Conservation (phyloP, 306 rosid genomes). For the Carpinus fangiana region DNA sequence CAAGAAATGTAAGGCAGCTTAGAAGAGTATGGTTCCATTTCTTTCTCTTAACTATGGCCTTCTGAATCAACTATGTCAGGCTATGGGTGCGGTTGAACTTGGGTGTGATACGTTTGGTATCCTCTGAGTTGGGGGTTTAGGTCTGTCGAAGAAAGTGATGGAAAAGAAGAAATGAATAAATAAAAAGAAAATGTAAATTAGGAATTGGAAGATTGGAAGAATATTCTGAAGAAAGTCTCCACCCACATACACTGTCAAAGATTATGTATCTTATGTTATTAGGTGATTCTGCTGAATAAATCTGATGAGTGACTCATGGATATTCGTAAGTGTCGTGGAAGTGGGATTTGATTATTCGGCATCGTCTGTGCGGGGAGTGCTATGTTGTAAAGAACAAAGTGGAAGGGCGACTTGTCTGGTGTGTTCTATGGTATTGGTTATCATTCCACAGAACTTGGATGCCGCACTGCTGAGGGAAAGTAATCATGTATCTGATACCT, state of each 20-base stretch:
- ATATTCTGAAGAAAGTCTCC: conserved; percentile 6
- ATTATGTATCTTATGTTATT: conserved; percentile 15
- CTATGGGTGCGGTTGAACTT: conserved; percentile 12
- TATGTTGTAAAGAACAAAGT: background rate
- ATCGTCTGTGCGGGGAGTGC: background rate
- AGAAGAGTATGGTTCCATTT: conserved; percentile 9
- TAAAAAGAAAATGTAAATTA: background rate
- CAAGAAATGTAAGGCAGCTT: conserved; percentile 7
- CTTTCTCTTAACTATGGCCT: background rate
- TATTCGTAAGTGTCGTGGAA: background rate
- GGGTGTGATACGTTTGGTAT: conserved; percentile 6
- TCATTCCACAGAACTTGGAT: background rate
- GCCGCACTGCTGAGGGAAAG: conserved; percentile 7
- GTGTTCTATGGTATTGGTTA: background rate
- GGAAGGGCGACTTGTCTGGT: conserved; percentile 4
- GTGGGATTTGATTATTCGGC: background rate
- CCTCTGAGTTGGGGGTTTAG: background rate
- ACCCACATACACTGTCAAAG: conserved; percentile 1
- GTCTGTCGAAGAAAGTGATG: conserved; percentile 15
- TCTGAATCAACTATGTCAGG: conserved; percentile 6
- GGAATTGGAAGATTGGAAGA: conserved; percentile 4
- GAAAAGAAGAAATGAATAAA: background rate
- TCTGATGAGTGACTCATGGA: conserved; percentile 4
- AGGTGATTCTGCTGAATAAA: background rate
- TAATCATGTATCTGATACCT: conserved; percentile 5